phyloP scores from a whole-genome alignment of 345 rosid species.

The Eucalyptus decipiens region DNA sequence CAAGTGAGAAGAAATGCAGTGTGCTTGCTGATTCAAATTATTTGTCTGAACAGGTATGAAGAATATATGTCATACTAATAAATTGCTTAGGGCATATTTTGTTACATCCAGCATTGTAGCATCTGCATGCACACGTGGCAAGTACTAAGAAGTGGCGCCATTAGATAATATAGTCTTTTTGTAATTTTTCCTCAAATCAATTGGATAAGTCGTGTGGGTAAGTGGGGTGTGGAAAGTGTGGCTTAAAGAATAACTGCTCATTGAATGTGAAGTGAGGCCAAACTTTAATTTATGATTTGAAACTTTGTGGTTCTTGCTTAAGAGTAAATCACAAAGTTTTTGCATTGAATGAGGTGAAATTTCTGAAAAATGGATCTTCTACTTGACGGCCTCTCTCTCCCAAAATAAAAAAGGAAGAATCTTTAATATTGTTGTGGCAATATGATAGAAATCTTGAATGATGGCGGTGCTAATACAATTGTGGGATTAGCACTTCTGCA shows the following conservation, averaged over 20 bases:
- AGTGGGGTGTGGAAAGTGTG: background rate
- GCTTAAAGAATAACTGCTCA: background rate
- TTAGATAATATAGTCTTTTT: background rate
- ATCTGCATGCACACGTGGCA: background rate
- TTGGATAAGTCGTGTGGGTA: background rate
- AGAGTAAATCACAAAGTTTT: background rate
- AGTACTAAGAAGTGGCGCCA: background rate
- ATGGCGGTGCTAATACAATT: background rate
- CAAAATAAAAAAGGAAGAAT: background rate
- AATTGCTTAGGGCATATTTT: background rate
- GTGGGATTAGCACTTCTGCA: background rate
- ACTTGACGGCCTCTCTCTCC: background rate
- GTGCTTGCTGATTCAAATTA: constrained; percentile 24
- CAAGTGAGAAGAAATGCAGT: constrained; percentile 24
- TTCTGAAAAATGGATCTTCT: background rate
- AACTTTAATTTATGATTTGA: background rate
- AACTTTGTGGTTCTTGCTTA: background rate
- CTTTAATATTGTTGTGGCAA: background rate
- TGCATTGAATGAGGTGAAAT: background rate
- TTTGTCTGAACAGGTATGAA: constrained; percentile 36
- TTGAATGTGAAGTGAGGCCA: background rate
- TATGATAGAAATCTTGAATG: background rate
- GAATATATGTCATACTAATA: background rate
- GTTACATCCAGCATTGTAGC: background rate
- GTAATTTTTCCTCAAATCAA: background rate